Base-by-base conservation (phyloP, 2,329 filamentous ascomycete genomes). In the Colletotrichum sp. region DNA sequence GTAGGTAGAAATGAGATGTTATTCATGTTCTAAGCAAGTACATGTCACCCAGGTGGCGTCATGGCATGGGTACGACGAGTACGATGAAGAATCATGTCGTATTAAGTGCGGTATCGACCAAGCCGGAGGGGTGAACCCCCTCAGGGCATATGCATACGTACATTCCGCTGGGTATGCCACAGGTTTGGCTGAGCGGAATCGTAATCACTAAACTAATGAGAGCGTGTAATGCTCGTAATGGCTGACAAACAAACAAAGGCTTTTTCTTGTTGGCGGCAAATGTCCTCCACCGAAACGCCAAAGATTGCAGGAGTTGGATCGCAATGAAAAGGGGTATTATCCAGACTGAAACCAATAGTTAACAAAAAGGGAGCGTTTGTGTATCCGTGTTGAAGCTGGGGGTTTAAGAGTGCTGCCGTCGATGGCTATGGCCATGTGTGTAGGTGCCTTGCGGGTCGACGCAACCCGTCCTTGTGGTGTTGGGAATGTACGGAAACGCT, bases 1-100 rank as follows among this genome's bases (percentile, higher is more conserved):
- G 66, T 76, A 75, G 75, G 75, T 75, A 76, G 75, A 75, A 76
- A 76, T 74, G 70, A 76, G 74, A 74, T 69, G 64, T 76, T 65
- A 44, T 76, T 76, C 44, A 74, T 76, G 74, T 76, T 76, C 59
- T 55, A 69, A 52, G 28, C 21, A 16, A n/a, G n/a, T 21, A 21
- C 44, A 52, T n/a, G 44, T 21, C 10, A 21, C n/a, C n/a, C 44
- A 21, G 44, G n/a, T 21, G 44, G 44, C 18, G 18, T 49, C 39
- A 49, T 49, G 9, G 3, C n/a, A 21, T 13, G 44, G n/a, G 44
- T 13, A 21, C 5, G 28, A 59, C 3, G 39, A 49, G 39, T 59
- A 59, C 5, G 21, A 21, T 32, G 44, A 36, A 65, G 32, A 75
- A 68, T 44, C 44, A 26, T 44, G 63, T 24, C 15, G 55, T 26